phyloP scores from a whole-genome alignment of 345 rosid species.

The Sonneratia caseolaris region DNA sequence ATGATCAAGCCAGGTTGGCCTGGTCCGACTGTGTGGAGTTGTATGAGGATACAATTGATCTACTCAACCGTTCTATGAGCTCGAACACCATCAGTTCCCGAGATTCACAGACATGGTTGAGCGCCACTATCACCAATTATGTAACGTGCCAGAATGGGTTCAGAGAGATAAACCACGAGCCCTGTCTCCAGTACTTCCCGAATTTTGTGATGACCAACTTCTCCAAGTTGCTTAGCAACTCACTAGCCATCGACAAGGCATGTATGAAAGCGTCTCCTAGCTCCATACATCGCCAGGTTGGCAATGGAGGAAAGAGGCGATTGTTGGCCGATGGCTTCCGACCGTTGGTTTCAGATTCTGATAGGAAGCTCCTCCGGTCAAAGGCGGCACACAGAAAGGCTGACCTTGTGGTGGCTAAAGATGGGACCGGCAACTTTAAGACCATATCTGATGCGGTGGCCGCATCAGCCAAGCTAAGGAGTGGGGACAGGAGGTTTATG shows the following conservation, averaged over 20 bases:
- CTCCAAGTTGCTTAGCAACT: conserved; percentile 60
- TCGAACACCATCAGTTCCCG: conserved; percentile 16
- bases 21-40: conserved; percentile 61
- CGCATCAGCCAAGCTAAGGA: conserved; percentile 24
- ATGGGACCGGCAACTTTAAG: conserved; percentile 64
- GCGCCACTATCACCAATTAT: conserved; percentile 65
- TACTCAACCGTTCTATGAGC: conserved; percentile 44
- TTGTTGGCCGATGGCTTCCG: conserved; percentile 38
- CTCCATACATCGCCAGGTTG: neutral
- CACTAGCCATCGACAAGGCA: conserved; percentile 50
- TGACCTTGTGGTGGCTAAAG: conserved; percentile 72
- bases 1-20: conserved; percentile 39
- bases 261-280: conserved; percentile 8
- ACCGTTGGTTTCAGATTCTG: conserved; percentile 46
- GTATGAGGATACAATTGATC: conserved; percentile 39
- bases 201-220: conserved; percentile 27
- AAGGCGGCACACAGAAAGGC: conserved; percentile 19
- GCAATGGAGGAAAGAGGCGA: conserved; percentile 23
- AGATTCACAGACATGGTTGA: conserved; percentile 62
- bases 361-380: conserved; percentile 49
- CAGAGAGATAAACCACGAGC: conserved; percentile 36
- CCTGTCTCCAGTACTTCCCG: conserved; percentile 31
- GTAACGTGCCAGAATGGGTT: conserved; percentile 70
- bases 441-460: conserved; percentile 57
- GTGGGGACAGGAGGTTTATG: conserved; percentile 36